Evolutionary conservation across 257 asterid genomes (phyloP).

Genomic region (Cinchona pubescens): DNA sequence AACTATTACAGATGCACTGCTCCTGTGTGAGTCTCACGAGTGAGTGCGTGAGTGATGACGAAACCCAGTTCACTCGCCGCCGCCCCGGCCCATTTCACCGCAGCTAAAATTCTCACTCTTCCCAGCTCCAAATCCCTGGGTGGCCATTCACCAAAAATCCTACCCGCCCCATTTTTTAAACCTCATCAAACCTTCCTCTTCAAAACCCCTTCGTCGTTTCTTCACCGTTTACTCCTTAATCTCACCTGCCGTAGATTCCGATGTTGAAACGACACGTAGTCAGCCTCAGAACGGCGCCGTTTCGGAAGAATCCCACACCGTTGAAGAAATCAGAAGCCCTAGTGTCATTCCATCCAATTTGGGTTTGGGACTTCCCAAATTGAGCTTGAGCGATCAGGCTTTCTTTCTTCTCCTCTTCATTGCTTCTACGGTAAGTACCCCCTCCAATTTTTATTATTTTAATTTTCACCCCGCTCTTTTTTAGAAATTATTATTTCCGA

Average conservation of each 20-base stretch:
- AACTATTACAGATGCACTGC: too few relatives aligned
- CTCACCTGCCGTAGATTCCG: conserved; percentile 14
- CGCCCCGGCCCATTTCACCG: too few relatives aligned
- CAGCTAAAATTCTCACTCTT: too few relatives aligned
- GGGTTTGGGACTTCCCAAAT: conserved; percentile 37
- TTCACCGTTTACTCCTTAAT: conserved; percentile 6
- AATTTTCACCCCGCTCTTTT: neutral
- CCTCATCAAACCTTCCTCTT: too few relatives aligned
- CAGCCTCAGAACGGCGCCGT: conserved; percentile 23
- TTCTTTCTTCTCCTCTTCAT: conserved; percentile 65
- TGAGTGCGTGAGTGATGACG: too few relatives aligned
- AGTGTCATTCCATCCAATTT: conserved; percentile 25
- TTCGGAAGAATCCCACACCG: conserved; percentile 26
- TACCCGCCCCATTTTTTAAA: neutral
- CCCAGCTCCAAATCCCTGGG: too few relatives aligned
- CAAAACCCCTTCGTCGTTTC: conserved; percentile 7
- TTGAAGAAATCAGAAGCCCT: conserved; percentile 58
- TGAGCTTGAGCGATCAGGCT: conserved; percentile 61
- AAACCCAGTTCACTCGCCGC: too few relatives aligned
- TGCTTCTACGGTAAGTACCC: conserved; percentile 75
- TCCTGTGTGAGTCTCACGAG: too few relatives aligned
- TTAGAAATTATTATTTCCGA: too few relatives aligned
- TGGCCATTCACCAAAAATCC: neutral
- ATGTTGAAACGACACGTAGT: conserved; percentile 21
- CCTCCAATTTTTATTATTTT: neutral